phyloP scores from a whole-genome alignment of 1,284 basidiomycete species.

The Amylostereum chailletii region DNA sequence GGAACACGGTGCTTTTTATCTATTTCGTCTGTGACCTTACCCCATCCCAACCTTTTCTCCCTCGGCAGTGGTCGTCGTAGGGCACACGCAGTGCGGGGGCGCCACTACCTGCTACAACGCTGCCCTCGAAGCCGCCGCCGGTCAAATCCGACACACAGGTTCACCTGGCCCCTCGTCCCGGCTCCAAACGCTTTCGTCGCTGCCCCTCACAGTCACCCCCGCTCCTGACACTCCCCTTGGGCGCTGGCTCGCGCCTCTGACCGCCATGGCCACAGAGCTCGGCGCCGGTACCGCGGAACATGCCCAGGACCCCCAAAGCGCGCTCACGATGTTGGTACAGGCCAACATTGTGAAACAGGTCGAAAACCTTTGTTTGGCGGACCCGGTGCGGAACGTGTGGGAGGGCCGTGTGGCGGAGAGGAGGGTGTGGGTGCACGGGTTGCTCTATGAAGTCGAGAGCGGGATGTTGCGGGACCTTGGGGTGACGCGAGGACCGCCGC shows the following conservation, averaged over 20 bases:
- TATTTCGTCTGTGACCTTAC: conserved; percentile 14
- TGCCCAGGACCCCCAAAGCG: background rate
- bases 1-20: conserved; percentile 55
- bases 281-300: background rate
- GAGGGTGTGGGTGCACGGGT: background rate
- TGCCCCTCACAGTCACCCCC: too few species aligned
- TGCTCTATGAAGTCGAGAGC: background rate
- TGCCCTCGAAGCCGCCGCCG: conserved; percentile 7
- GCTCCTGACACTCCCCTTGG: background rate
- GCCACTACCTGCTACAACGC: conserved; percentile 47
- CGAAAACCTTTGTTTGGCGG: background rate
- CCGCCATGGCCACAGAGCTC: background rate
- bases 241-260: background rate
- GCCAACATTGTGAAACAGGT: background rate
- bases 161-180: background rate
- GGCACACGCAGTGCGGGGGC: conserved; percentile 70
- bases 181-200: background rate
- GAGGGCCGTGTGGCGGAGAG: background rate
- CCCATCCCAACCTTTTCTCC: conserved; percentile 19
- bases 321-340: background rate
- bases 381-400: background rate
- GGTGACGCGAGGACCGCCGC: background rate
- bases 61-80: conserved; percentile 57
- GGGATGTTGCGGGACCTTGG: background rate
- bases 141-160: background rate